These are phyloP conservation scores for Xylariaceae sp. DNA, from an alignment of 2,329 filamentous ascomycete genomes.

Conservation along the genomic window DNA sequence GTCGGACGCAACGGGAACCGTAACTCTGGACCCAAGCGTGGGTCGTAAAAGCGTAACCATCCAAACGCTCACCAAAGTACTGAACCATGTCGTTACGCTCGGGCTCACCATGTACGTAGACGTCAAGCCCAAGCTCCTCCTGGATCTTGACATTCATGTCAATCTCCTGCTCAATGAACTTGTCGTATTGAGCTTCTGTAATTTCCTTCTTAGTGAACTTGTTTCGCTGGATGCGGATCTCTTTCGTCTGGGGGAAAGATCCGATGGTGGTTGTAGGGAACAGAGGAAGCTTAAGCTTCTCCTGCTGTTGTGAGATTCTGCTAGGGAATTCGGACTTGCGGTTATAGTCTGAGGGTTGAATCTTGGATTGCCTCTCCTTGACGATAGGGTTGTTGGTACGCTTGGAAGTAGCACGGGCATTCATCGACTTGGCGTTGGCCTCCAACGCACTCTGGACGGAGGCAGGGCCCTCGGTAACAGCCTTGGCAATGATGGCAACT, in stretches of 20 bases:
- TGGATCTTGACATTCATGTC: constrained; percentile 92
- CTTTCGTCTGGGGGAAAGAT: constrained; percentile 98
- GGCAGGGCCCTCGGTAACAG: constrained; percentile 86
- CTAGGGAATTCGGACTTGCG: constrained; percentile 84
- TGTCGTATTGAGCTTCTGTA: constrained; percentile 85
- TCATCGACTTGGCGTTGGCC: constrained; percentile 92
- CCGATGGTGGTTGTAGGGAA: constrained; percentile 99
- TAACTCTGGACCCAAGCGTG: constrained; percentile 99
- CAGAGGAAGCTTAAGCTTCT: constrained; percentile 85
- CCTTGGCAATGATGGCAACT: constrained; percentile 91
- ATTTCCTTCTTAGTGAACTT: constrained; percentile 99
- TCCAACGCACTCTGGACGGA: constrained; percentile 84
- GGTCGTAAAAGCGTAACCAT: constrained; percentile 98
- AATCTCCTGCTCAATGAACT: constrained; percentile 99
- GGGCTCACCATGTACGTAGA: constrained; percentile 97
- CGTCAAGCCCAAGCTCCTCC: constrained; percentile 95
- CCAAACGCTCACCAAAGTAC: constrained; percentile 97
- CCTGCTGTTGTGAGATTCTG: constrained; percentile 84
- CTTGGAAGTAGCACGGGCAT: constrained; percentile 85
- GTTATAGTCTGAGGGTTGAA: constrained; percentile 81
- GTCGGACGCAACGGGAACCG: constrained; percentile 95
- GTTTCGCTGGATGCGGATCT: constrained; percentile 94
- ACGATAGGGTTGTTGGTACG: constrained; percentile 96
- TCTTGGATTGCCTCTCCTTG: constrained; percentile 90
- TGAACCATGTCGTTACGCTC: constrained; percentile 99